phyloP scores from a whole-genome alignment of 495 filamentous ascomycete genomes.

The Terfezia boudieri region DNA sequence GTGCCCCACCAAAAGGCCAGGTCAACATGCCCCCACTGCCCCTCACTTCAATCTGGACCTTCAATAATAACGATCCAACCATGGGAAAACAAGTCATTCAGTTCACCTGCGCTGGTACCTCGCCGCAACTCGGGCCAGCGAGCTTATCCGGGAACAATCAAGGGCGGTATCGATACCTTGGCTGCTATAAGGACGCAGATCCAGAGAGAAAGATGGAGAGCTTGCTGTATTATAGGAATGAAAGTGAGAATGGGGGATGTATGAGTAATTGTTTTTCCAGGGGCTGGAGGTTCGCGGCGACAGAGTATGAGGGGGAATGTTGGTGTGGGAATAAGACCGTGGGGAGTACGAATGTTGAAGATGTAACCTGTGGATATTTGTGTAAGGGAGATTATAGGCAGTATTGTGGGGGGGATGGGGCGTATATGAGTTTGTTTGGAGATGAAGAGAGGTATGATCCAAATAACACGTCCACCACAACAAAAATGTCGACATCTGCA shows the following conservation, averaged over 20 bases:
- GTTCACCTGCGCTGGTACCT: conserved; percentile 17
- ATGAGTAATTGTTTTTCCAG: conserved; percentile 11
- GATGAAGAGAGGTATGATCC: conserved; percentile 16
- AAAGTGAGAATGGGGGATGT: conserved; percentile 18
- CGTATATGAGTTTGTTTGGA: conserved; percentile 23
- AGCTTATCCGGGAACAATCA: conserved; percentile 1
- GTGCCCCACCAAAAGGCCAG: conserved; percentile 23
- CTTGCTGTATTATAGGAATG: conserved; percentile 9
- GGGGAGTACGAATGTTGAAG: conserved; percentile 7
- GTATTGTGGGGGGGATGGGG: conserved; percentile 24
- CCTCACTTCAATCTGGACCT: conserved; percentile 13
- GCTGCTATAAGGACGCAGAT: conserved; percentile 20
- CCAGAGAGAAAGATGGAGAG: conserved; percentile 17
- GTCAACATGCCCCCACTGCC: conserved; percentile 20
- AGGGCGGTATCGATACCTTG: conserved; percentile 17
- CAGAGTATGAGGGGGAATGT: conserved; percentile 21
- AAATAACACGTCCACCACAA: background rate
- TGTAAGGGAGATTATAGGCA: conserved; percentile 21
- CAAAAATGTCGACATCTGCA: background rate
- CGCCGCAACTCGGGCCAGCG: conserved; percentile 15
- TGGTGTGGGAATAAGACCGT: conserved; percentile 22
- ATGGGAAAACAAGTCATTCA: conserved; percentile 19
- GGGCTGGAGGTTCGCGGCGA: conserved; percentile 13
- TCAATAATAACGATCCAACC: conserved; percentile 21
- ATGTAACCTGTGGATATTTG: conserved; percentile 20